Conservation (phyloP, 768 basidiomycete species). For the Nidularia sp. region DNA sequence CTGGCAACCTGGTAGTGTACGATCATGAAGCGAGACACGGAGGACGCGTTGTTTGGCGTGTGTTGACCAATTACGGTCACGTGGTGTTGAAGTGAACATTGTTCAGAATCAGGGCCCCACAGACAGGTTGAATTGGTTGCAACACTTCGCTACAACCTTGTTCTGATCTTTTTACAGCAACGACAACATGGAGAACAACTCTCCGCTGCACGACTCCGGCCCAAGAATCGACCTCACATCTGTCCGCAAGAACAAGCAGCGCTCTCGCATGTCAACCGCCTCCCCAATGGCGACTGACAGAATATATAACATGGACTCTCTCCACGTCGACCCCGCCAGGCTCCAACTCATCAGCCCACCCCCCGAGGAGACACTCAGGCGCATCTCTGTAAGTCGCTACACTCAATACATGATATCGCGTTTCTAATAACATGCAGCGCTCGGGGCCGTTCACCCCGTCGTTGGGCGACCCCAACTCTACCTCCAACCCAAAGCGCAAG, state of each 20-base stretch:
- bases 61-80: constrained; percentile 10
- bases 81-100: constrained; percentile 11
- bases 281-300: constrained; percentile 16
- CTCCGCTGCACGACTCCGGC: constrained; percentile 1
- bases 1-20: no score
- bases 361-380: constrained; percentile 49
- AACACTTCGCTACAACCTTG: not conserved
- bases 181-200: not conserved
- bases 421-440: constrained; percentile 7
- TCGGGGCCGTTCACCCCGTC: constrained; percentile 17
- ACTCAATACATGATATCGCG: not conserved
- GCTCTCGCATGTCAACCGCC: not conserved
- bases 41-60: not conserved
- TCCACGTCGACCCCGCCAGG: constrained; percentile 15
- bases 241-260: not conserved
- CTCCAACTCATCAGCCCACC: constrained; percentile 53
- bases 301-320: constrained; percentile 7
- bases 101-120: no score
- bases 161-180: not conserved
- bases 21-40: no score
- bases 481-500: constrained; percentile 33
- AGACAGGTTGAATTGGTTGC: no score
- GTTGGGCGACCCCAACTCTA: constrained; percentile 10
- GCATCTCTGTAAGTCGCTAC: constrained; percentile 14
- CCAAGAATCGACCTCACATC: not conserved